These are phyloP conservation scores for Pichia sp. DNA, from an alignment of 1,139 yeast species.

Conservation along the genomic window DNA sequence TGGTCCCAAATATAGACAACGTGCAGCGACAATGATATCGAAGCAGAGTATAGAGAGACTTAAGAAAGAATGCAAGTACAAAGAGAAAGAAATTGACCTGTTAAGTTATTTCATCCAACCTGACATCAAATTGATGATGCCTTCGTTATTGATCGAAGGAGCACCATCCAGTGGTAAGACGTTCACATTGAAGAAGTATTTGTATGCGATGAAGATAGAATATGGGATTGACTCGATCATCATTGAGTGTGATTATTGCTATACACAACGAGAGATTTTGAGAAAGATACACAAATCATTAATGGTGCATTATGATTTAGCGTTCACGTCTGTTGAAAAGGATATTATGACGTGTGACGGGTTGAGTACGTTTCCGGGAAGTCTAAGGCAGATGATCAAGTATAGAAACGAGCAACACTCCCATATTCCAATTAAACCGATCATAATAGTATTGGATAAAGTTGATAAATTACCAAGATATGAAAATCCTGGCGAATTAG, in stretches of 20 bases:
- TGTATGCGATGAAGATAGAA: constrained; percentile 11
- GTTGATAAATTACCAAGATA: constrained; percentile 24
- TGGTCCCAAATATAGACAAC: too few relatives aligned
- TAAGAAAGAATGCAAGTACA: constrained; percentile 17
- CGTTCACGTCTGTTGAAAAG: constrained; percentile 9
- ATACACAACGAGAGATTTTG: constrained; percentile 24
- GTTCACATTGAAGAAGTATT: constrained; percentile 21
- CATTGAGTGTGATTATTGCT: constrained; percentile 29
- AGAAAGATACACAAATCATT: constrained; percentile 22
- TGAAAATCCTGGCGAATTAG: constrained; percentile 26
- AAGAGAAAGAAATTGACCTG: constrained; percentile 17
- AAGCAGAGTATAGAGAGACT: constrained; percentile 7
- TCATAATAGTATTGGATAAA: constrained; percentile 28
- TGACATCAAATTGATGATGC: constrained; percentile 17
- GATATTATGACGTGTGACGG: constrained; percentile 24
- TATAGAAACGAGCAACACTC: too few relatives aligned
- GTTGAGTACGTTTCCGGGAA: constrained; percentile 24
- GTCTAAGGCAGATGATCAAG: constrained; percentile 23
- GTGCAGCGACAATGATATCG: constrained; percentile 12
- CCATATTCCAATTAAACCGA: constrained; percentile 21
- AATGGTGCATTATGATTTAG: constrained; percentile 14
- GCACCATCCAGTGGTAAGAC: constrained; percentile 32
- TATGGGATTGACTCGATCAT: constrained; percentile 12
- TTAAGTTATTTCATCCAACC: constrained; percentile 24
- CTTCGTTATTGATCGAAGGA: constrained; percentile 31